A percentile compares a stretch with the other conserved stretches of the same genome.
Conservation (phyloP, 169 alveolate species). For the Cryptosporidium meleagridis region DNA sequence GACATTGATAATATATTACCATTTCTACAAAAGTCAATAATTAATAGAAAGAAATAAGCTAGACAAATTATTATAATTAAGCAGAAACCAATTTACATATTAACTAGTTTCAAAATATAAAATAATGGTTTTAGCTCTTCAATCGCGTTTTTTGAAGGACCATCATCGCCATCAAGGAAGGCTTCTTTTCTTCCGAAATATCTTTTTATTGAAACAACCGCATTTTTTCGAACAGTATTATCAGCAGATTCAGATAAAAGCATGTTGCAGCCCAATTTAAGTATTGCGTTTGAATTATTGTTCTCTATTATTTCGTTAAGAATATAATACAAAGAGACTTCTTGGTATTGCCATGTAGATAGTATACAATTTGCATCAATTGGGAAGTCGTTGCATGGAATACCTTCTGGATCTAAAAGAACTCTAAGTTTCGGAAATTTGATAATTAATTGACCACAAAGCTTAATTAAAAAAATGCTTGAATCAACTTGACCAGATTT, state of each 20-base stretch:
- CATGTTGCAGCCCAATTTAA: conserved; percentile 36
- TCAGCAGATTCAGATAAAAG: conserved; percentile 53
- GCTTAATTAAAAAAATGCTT: conserved; percentile 4
- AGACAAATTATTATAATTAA: neutral
- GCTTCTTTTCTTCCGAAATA: neutral
- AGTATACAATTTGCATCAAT: conserved; percentile 20
- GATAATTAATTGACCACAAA: conserved; percentile 39
- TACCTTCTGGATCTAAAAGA: conserved; percentile 66
- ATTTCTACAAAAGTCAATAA: conserved; percentile 27
- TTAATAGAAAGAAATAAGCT: neutral
- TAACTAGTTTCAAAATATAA: conserved; percentile 28
- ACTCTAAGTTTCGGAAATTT: conserved; percentile 54
- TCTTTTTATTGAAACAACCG: conserved; percentile 9
- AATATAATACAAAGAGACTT: conserved; percentile 23
- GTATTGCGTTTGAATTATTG: neutral
- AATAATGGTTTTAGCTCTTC: conserved; percentile 41
- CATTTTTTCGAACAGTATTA: conserved; percentile 5
- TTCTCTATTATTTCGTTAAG: conserved; percentile 11
- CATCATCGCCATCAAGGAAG: neutral
- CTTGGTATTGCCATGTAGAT: conserved; percentile 44
- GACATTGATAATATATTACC: conserved; percentile 52
- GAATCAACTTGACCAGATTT: neutral
- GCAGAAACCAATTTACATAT: neutral
- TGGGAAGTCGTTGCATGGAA: conserved; percentile 64
- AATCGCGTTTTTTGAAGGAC: neutral